These are phyloP conservation scores for Calonectria pauciramosa DNA, from an alignment of 2,329 filamentous ascomycete genomes.

Conservation along the genomic window DNA sequence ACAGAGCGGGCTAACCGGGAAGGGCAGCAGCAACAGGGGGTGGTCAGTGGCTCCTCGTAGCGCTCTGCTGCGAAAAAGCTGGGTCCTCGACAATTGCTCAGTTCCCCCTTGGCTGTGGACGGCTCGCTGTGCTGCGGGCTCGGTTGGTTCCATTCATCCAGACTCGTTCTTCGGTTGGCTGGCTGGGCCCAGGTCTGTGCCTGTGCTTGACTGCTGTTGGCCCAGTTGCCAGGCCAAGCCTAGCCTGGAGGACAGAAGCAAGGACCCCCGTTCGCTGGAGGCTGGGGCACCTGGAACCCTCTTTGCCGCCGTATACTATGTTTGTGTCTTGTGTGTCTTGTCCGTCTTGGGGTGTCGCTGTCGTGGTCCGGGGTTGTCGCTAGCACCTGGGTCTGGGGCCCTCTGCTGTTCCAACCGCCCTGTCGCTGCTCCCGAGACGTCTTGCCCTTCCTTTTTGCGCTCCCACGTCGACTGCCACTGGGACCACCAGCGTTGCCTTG, in stretches of 20 bases:
- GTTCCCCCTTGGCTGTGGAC: conserved; percentile 6
- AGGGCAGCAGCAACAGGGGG: conserved; percentile 30
- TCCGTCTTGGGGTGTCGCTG: conserved; percentile 4
- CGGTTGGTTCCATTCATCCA: conserved; percentile 17
- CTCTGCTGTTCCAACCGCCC: conserved; percentile 27
- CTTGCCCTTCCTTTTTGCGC: conserved; percentile 3
- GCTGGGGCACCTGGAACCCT: conserved; percentile 23
- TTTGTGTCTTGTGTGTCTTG: conserved; percentile 20
- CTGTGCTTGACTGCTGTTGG: conserved; percentile 14
- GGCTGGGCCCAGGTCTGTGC: conserved; percentile 3
- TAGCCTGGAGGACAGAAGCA: conserved; percentile 15
- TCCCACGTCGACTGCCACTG: neutral
- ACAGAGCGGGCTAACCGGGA: conserved; percentile 37
- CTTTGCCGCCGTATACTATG: conserved; percentile 21
- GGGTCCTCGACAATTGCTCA: conserved; percentile 18
- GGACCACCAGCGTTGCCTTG: conserved; percentile 21
- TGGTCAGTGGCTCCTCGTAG: conserved; percentile 43
- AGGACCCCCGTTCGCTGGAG: conserved; percentile 26
- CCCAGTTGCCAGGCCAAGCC: conserved; percentile 21
- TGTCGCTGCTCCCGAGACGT: conserved; percentile 20
- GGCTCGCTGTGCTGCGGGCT: conserved; percentile 3
- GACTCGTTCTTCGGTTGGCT: conserved; percentile 13
- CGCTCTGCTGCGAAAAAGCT: conserved; percentile 21
- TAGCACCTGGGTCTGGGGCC: conserved; percentile 12
- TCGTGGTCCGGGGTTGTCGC: conserved; percentile 19